Evolutionary conservation across 768 basidiomycete species (phyloP).

Genomic region (Suillus luteus): DNA sequence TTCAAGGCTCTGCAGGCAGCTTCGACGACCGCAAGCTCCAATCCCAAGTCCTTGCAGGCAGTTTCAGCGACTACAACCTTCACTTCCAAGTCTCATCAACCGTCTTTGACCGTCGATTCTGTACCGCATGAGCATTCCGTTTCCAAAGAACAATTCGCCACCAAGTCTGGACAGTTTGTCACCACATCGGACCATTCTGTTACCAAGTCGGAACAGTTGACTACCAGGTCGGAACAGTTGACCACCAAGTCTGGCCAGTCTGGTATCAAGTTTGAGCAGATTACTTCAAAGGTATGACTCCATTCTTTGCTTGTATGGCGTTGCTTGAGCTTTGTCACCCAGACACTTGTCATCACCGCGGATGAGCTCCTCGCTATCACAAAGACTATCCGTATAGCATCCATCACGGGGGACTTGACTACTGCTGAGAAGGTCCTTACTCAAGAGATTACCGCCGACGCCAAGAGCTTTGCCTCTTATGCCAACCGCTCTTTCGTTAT

Average conservation of each 20-base stretch:
- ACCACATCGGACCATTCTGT: too few species aligned
- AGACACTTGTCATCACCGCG: neutral
- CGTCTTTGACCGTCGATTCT: neutral
- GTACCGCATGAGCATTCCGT: neutral
- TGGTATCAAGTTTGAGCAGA: neutral
- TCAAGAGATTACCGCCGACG: neutral
- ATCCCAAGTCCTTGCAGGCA: neutral
- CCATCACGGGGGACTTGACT: neutral
- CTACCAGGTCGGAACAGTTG: too few species aligned
- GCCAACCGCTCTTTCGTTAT: neutral
- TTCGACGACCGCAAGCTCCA: rapidly evolving
- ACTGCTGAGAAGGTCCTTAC: neutral
- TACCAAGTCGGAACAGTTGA: too few species aligned
- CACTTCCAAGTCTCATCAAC: neutral
- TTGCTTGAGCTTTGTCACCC: neutral
- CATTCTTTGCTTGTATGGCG: neutral
- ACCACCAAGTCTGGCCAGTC: too few species aligned
- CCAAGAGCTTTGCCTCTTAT: neutral
- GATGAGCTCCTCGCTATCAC: neutral
- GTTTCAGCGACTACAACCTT: neutral
- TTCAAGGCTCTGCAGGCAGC: neutral
- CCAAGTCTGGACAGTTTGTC: neutral
- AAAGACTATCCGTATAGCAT: neutral
- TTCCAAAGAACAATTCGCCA: neutral
- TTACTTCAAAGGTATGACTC: neutral